Base-by-base conservation (phyloP, 192 early-diverging fungal species). In the Linnemannia elongata region DNA sequence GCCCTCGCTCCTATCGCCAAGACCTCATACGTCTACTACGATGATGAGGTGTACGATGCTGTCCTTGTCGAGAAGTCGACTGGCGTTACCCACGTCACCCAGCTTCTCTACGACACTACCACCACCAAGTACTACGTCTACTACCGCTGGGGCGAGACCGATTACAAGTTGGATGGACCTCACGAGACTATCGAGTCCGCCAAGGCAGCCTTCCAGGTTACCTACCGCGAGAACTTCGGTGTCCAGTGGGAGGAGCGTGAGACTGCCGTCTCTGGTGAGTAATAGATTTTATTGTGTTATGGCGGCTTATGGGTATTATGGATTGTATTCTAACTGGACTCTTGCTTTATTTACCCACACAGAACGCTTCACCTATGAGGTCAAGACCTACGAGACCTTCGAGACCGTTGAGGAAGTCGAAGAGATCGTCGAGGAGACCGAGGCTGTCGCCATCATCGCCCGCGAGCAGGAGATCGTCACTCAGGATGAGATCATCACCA, bases 341-440 rank as follows among this genome's bases (percentile, higher is more conserved):
- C 1, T 38, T 38, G 1, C 1, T 38, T 38, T 38, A 38, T 38
- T 3, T 55, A 52, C 9, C 35, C 74, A 4, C 45, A 27, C 72
- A 82, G 82, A 85, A 1, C 73, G 54, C 13, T 85, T 77, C 77
- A 72, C 39, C 4, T 79, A 79, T 52, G 49, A 85, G 60, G 69
- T 79, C 20, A 75, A 69, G 74, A 85, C 82, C 24, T 85, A 85
- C 69, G 77, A 85, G 72, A 38, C 63, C 4, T 75, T 79, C 45
- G 77, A 85, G 74, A 78, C 79, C 38, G 38, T 33, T 45, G 82
- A 85, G 54, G 74, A 79, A 30, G 24, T 85, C 60, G 82, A 85
- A 69, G 82, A 85, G 77, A 47, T 72, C 38, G 77, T 85, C 10
- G 82, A 85, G 63, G 82, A 85, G 63, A 72, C 55, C 66, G 82